Conservation (phyloP, 179 eudicot genomes). For the Drosera spatulata region DNA sequence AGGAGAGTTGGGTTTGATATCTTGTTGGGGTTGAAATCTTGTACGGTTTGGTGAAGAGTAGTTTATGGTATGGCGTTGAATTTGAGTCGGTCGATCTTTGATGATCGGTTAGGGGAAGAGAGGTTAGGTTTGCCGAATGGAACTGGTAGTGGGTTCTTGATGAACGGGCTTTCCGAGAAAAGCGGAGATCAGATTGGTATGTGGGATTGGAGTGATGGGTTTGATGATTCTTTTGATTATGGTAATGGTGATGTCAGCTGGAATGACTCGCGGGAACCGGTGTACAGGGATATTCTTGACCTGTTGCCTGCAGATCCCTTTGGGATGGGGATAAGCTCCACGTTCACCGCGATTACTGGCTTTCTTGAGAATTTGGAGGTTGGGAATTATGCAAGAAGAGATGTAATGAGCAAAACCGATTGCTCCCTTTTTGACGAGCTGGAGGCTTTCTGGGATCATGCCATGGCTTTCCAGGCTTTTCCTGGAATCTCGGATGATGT, state of each 20-base stretch:
- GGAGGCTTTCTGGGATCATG: slow-evolving; percentile 37
- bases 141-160: slow-evolving; percentile 31
- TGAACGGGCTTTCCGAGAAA: slow-evolving; percentile 34
- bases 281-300: slow-evolving; percentile 25
- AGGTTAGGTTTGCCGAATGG: slow-evolving; percentile 40
- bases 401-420: slow-evolving; percentile 19
- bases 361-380: slow-evolving; percentile 61
- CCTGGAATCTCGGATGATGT: slow-evolving; percentile 20
- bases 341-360: slow-evolving; percentile 64
- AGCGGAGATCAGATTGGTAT: slow-evolving; percentile 24
- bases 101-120: slow-evolving; percentile 44
- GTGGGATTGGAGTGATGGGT: slow-evolving; percentile 10
- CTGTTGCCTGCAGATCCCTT: slow-evolving; percentile 83
- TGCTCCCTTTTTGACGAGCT: slow-evolving; percentile 31
- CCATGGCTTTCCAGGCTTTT: slow-evolving; percentile 35
- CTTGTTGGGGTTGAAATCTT: no score
- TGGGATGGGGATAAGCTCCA: slow-evolving; percentile 73
- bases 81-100: slow-evolving; percentile 47
- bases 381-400: slow-evolving; percentile 25
- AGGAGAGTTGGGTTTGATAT: no score
- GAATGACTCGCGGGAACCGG: slow-evolving; percentile 22
- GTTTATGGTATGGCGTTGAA: slow-evolving; percentile 57
- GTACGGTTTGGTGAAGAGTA: not conserved
- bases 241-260: slow-evolving; percentile 15
- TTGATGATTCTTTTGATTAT: slow-evolving; percentile 17